Percentiles rank a stretch among this genome's conserved stretches.
These are phyloP conservation scores for Geosmithia flava DNA, from an alignment of 2,329 filamentous ascomycete species.

Conservation along the genomic window DNA sequence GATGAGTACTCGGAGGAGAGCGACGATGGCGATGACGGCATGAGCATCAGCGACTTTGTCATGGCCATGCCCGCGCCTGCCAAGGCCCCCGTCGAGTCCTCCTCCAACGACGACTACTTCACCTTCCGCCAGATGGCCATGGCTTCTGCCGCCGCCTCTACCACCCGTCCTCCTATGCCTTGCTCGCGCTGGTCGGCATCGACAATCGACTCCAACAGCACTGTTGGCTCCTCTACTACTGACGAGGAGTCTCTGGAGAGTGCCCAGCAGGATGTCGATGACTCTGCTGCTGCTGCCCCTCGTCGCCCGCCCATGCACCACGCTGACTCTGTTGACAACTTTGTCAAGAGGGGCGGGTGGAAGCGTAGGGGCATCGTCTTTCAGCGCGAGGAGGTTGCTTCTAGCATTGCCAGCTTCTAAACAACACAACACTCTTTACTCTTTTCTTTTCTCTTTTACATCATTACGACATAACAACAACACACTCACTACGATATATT, in stretches of 20 bases:
- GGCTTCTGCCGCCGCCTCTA: too few species aligned
- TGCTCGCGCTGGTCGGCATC: constrained; percentile 30
- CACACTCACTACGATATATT: not conserved
- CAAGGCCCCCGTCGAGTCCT: constrained; percentile 10
- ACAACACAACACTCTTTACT: not conserved
- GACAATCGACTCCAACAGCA: constrained; percentile 19
- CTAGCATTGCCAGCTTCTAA: not conserved
- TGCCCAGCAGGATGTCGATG: constrained; percentile 7
- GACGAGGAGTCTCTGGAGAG: constrained; percentile 2
- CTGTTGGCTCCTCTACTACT: constrained; percentile 3
- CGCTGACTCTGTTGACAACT: constrained; percentile 25
- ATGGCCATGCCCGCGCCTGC: constrained; percentile 17
- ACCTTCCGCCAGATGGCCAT: constrained; percentile 10
- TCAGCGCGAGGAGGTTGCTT: constrained; percentile 14
- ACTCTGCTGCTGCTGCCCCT: constrained; percentile 4
- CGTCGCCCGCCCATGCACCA: constrained; percentile 23
- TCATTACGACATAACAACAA: not conserved
- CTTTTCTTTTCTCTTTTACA: not conserved
- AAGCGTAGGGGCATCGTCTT: constrained; percentile 30
- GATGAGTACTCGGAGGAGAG: constrained; percentile 11
- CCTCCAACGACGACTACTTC: constrained; percentile 16
- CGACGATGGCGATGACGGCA: constrained; percentile 3
- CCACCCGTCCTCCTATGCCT: constrained; percentile 16
- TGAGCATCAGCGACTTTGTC: constrained; percentile 5
- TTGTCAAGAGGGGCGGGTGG: constrained; percentile 29